These are phyloP conservation scores for Perkinsus marinus DNA, from an alignment of 169 alveolate genomes.

Conservation along the genomic window DNA sequence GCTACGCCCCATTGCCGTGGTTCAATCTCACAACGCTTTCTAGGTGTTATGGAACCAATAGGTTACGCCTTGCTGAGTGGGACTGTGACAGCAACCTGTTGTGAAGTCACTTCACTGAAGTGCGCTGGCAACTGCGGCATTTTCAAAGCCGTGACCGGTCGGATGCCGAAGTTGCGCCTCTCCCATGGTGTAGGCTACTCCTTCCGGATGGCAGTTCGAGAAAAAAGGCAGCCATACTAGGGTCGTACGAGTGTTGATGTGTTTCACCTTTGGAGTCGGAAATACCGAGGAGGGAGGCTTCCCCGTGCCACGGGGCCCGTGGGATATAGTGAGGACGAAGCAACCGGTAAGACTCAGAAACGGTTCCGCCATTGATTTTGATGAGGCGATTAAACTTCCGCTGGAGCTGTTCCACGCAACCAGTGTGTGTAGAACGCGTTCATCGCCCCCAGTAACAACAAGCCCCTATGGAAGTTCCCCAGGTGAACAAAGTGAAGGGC, in stretches of 20 bases:
- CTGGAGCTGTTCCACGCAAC: neutral
- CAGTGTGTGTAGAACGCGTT: too few relatives aligned
- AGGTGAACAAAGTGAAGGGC: too few relatives aligned
- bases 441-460: too few relatives aligned
- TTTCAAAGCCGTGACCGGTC: slow-evolving; percentile 39
- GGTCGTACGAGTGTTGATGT: neutral
- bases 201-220: slow-evolving; percentile 35
- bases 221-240: neutral
- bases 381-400: slow-evolving; percentile 1
- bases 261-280: neutral
- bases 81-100: slow-evolving; percentile 39
- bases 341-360: slow-evolving; percentile 28
- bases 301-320: slow-evolving; percentile 38
- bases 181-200: slow-evolving; percentile 38
- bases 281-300: slow-evolving; percentile 24
- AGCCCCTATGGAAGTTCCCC: too few relatives aligned
- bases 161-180: slow-evolving; percentile 24
- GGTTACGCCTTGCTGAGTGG: slow-evolving; percentile 7
- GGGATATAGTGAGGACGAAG: slow-evolving; percentile 28
- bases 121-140: slow-evolving; percentile 42
- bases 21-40: neutral
- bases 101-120: too few relatives aligned
- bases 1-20: neutral
- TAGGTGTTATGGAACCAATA: too few relatives aligned
- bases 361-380: slow-evolving; percentile 37